Percentiles rank a stretch among this genome's conserved stretches.
Conservation (phyloP, 2,329 filamentous ascomycete species). For the Fusarium brevicatenulatum region DNA sequence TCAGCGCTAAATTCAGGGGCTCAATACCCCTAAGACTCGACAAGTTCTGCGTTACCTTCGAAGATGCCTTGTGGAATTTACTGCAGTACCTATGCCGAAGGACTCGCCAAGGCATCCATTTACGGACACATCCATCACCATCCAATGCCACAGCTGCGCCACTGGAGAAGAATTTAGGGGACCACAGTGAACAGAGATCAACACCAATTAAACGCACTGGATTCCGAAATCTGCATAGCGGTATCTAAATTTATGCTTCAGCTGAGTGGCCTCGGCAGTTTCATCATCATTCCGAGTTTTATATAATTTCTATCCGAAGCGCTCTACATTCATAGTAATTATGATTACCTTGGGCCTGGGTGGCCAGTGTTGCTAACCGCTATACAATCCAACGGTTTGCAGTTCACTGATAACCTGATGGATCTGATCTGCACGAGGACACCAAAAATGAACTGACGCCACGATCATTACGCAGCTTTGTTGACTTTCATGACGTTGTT, state of each 20-base stretch:
- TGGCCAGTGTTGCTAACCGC: not conserved
- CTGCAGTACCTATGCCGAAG: not conserved
- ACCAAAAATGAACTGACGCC: not conserved
- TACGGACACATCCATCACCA: not conserved
- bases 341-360: not conserved
- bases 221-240: not conserved
- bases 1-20: constrained; percentile 13
- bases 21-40: not conserved
- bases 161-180: constrained; percentile 16
- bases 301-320: not conserved
- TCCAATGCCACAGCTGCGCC: constrained; percentile 33
- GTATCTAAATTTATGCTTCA: constrained; percentile 20
- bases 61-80: not conserved
- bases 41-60: not conserved
- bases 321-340: not conserved
- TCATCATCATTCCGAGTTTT: not conserved
- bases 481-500: constrained; percentile 18
- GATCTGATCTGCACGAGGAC: not conserved
- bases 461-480: constrained; percentile 13
- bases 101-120: constrained; percentile 1
- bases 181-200: not conserved
- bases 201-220: constrained; percentile 20
- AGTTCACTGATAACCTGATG: no score
- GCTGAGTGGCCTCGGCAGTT: constrained; percentile 22
- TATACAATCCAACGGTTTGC: not conserved